Evolutionary conservation across 768 basidiomycete genomes (phyloP), one percentile per base, ranked within the genome.

Genomic region (Podaxis pistillaris): DNA sequence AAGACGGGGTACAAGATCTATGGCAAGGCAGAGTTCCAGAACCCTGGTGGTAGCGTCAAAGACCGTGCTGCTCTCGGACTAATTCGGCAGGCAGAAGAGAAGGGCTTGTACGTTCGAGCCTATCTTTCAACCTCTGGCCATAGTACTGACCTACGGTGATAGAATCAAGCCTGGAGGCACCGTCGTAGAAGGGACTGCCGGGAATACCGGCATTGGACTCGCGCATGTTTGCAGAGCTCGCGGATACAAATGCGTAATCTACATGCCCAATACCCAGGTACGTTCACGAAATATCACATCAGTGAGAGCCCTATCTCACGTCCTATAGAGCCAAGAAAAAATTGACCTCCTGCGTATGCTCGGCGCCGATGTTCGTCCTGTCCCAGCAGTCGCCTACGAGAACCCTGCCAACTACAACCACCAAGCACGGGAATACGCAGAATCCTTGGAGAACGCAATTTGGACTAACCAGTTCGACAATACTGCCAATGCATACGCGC

Each of bases 381-480:
- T 99, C 1, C 94, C 97, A 17, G 96, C 96, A 1, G 97, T 99
- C 36, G 88, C 97, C 11, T 98, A 91, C 72, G 95, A 98, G 69
- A 88, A 99, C 74, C 94, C 96, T 4, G 74, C 81, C 64, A 98
- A 99, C 78, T 99, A 98, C 81, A 99, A 99, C 74, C 97, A 98
- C 78, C 94, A 96, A 76, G 97, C 97, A 28, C 87, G 89, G 51
- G 91, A 94, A 66, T 91, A 88, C 64, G 96, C 97, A 38, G 82
- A 83, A 44, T 76, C 78, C 15, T 73, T 89, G 24, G 77, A 81
- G 1, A 97, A 97, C 71, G 89, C 94, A 9, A 85, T 98, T 61
- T 98, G 97, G 96, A 98, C 94, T 7, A 85, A 99, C 78, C 97
- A 99, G 75, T 98, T 99, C 70, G 96, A 98, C 77, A 98, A 98